phyloP scores from a whole-genome alignment of 805 yeast genomes.

The Zygotorulaspora chibaensis region DNA sequence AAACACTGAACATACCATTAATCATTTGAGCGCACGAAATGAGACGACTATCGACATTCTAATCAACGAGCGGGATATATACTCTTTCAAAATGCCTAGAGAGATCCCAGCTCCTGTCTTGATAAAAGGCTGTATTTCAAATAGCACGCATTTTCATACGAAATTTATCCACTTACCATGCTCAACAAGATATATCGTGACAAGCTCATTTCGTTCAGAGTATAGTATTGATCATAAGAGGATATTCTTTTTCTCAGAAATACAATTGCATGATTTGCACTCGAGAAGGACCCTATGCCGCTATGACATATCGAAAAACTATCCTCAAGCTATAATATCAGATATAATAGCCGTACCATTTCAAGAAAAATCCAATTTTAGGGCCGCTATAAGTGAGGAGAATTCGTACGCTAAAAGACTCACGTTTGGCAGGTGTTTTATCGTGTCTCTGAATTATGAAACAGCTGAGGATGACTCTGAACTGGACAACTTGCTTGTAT shows the following conservation, averaged over 20 bases:
- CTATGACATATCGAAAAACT: conserved; percentile 14
- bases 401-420: conserved; percentile 33
- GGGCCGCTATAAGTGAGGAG: conserved; percentile 2
- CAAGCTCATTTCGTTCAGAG: conserved; percentile 11
- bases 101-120: neutral
- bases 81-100: conserved; percentile 2
- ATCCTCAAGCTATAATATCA: conserved; percentile 21
- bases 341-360: conserved; percentile 21
- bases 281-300: conserved; percentile 4
- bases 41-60: conserved; percentile 1
- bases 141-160: conserved; percentile 8
- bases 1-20: neutral
- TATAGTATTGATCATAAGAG: conserved; percentile 7
- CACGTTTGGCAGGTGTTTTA: conserved; percentile 36
- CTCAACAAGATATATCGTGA: conserved; percentile 17
- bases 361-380: neutral
- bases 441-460: conserved; percentile 35
- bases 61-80: conserved; percentile 1
- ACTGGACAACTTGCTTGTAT: conserved; percentile 32
- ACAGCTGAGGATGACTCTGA: conserved; percentile 29
- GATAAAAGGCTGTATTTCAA: conserved; percentile 1
- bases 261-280: conserved; percentile 18
- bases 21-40: conserved; percentile 2
- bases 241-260: conserved; percentile 6
- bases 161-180: conserved; percentile 15